A percentile compares a stretch with the other conserved stretches of the same genome.
Evolutionary conservation across 768 basidiomycete genomes (phyloP).

Genomic region (Lentinus brumalis): DNA sequence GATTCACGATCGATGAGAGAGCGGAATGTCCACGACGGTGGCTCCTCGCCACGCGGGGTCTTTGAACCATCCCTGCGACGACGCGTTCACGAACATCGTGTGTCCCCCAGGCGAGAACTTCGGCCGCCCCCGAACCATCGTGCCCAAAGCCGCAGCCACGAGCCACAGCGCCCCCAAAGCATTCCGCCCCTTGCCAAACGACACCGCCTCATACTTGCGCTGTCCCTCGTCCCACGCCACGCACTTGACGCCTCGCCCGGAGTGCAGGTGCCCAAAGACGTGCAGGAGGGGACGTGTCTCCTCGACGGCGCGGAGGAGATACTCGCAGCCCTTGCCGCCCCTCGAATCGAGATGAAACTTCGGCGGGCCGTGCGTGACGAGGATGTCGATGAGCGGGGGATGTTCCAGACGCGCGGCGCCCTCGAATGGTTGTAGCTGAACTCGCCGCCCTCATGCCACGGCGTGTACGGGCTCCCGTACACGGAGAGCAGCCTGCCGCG

Average conservation of each 20-base stretch:
- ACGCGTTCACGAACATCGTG: background rate
- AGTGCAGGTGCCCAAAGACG: constrained; percentile 72
- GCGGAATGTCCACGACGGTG: background rate
- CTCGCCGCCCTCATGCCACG: constrained; percentile 35
- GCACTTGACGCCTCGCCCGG: constrained; percentile 48
- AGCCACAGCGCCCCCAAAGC: background rate
- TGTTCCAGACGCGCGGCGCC: constrained; percentile 28
- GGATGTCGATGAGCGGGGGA: constrained; percentile 38
- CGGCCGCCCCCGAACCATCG: background rate
- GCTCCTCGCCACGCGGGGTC: background rate
- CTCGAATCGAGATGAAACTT: constrained; percentile 8
- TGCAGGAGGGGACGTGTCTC: constrained; percentile 33
- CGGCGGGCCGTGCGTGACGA: constrained; percentile 65
- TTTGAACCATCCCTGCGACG: background rate
- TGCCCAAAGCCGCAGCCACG: background rate
- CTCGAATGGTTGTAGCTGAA: constrained; percentile 40
- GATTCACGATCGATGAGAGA: background rate
- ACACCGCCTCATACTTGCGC: background rate
- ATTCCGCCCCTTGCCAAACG: background rate
- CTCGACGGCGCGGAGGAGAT: constrained; percentile 41
- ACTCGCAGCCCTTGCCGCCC: constrained; percentile 47
- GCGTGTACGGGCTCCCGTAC: constrained; percentile 44
- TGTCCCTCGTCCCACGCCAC: background rate
- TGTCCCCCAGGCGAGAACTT: background rate
- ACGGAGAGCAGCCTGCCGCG: constrained; percentile 34